A percentile compares a stretch with the other conserved stretches of the same genome.
phyloP scores from a whole-genome alignment of 305 asterid genomes.

The Fraxinus paxiana region DNA sequence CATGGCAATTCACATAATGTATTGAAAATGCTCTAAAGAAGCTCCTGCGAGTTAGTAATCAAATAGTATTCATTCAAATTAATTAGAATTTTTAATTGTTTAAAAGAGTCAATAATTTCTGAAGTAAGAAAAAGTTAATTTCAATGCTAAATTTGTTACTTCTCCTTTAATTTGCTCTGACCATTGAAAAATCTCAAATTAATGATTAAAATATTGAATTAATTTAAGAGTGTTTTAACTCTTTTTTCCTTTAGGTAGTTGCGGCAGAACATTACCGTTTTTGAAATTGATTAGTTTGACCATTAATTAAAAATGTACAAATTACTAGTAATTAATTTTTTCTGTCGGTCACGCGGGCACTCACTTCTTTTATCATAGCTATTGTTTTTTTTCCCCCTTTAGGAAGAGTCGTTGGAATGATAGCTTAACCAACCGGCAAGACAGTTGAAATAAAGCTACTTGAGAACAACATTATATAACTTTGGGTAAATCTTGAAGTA shows the following conservation, averaged over 20 bases:
- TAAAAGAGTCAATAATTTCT: not conserved
- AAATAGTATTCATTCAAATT: no score
- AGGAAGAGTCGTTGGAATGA: slow-evolving; percentile 18
- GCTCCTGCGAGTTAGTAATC: no score
- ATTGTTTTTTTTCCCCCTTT: not conserved
- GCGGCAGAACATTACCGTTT: not conserved
- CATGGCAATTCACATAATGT: not conserved
- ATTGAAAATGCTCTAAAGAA: not conserved
- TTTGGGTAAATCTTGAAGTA: not conserved
- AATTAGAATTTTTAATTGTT: not conserved
- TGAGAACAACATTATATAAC: not conserved
- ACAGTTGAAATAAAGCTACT: not conserved
- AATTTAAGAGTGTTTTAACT: not conserved
- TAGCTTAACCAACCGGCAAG: slow-evolving; percentile 20
- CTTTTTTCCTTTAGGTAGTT: not conserved
- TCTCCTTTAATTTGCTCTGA: not conserved
- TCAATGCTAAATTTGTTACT: not conserved
- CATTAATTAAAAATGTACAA: not conserved
- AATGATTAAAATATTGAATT: not conserved
- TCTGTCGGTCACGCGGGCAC: slow-evolving; percentile 9
- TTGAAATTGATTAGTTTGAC: slow-evolving; percentile 22
- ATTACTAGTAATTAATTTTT: not conserved
- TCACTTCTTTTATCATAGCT: slow-evolving; percentile 7
- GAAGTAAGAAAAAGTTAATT: not conserved
- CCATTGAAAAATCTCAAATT: not conserved